Percentiles rank a stretch among this genome's conserved stretches.
Conservation (phyloP, 495 filamentous ascomycete genomes). For the Penicillium bovifimosum region DNA sequence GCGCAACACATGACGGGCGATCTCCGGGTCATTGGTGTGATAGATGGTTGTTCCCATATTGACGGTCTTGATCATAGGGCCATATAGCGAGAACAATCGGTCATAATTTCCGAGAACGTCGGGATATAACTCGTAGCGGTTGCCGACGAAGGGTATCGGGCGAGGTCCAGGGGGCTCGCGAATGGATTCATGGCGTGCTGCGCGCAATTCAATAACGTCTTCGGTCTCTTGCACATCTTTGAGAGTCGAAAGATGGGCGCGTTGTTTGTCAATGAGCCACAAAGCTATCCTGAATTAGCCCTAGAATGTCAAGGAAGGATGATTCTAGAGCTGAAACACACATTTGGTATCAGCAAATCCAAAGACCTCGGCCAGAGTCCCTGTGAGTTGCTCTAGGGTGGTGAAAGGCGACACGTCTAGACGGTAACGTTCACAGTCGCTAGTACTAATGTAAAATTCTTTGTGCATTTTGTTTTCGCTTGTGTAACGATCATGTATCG, state of each 20-base stretch:
- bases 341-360: not conserved
- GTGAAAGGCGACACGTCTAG: not conserved
- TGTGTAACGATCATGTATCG: too few relatives aligned
- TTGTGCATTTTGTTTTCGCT: not conserved
- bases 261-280: not conserved
- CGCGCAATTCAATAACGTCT: not conserved
- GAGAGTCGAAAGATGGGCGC: not conserved
- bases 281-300: not conserved
- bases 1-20: not conserved
- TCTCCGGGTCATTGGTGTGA: not conserved
- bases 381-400: not conserved
- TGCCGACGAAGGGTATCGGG: not conserved
- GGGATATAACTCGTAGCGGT: not conserved
- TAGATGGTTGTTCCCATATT: not conserved
- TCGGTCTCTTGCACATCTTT: not conserved
- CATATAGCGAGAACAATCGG: not conserved
- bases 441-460: too few relatives aligned
- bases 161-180: not conserved
- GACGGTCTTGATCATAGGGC: not conserved
- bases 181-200: not conserved
- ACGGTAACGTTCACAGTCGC: too few relatives aligned
- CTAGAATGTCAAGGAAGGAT: not conserved
- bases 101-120: not conserved
- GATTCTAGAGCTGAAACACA: too few relatives aligned
- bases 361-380: not conserved